Evolutionary conservation across 306 rosid genomes (phyloP).

Genomic region (Citrullus mucosospermus): DNA sequence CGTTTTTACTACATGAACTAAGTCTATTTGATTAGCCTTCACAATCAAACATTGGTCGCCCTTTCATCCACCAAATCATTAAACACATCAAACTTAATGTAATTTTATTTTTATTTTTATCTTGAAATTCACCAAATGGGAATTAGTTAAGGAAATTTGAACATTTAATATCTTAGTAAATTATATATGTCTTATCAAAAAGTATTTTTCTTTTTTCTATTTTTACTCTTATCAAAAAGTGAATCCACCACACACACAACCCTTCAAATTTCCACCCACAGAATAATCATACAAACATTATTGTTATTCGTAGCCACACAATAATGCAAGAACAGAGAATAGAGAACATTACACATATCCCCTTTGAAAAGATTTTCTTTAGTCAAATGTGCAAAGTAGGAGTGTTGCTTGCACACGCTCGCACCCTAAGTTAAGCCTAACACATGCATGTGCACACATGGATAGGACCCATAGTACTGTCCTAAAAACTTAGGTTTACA

Average conservation of each 20-base stretch:
- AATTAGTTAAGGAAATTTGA: too few relatives aligned
- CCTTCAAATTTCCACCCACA: background rate
- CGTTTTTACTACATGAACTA: too few relatives aligned
- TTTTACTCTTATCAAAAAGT: background rate
- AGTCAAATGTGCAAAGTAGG: background rate
- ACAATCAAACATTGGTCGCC: too few relatives aligned
- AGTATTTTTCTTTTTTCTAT: too few relatives aligned
- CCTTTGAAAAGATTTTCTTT: background rate
- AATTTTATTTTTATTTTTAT: too few relatives aligned
- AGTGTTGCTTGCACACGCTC: constrained; percentile 24
- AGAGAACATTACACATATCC: background rate
- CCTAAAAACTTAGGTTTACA: constrained; percentile 27
- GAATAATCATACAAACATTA: background rate
- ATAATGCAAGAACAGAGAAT: background rate
- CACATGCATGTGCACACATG: constrained; percentile 48
- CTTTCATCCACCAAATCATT: too few relatives aligned
- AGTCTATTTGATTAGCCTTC: too few relatives aligned
- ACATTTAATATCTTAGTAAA: too few relatives aligned
- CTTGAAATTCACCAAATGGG: too few relatives aligned
- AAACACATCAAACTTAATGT: too few relatives aligned
- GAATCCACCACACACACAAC: background rate
- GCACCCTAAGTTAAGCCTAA: background rate
- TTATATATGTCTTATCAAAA: too few relatives aligned
- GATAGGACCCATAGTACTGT: constrained; percentile 32
- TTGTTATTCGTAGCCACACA: background rate